These are phyloP conservation scores for Grigorovia yakushimaensis DNA, from an alignment of 805 yeast species.

Conservation along the genomic window DNA sequence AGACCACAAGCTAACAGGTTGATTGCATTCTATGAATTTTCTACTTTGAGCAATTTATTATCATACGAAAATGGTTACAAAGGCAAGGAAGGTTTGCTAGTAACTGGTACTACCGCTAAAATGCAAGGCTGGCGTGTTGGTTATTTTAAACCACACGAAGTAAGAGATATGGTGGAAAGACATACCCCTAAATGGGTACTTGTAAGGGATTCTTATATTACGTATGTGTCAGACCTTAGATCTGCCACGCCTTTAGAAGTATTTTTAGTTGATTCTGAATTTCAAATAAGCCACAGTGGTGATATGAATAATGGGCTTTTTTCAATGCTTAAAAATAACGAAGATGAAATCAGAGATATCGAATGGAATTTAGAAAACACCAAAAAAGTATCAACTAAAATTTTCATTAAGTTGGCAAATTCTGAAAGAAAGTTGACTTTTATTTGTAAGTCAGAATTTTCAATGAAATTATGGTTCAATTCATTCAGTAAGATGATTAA, in stretches of 20 bases:
- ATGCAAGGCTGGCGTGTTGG: constrained; percentile 95
- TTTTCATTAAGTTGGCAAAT: constrained; percentile 52
- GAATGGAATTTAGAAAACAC: constrained; percentile 17
- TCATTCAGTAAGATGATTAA: constrained; percentile 62
- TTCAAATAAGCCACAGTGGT: constrained; percentile 45
- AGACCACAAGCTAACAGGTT: constrained; percentile 75
- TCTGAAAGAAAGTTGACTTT: constrained; percentile 70
- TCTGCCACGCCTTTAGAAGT: constrained; percentile 88
- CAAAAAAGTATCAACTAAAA: constrained; percentile 42
- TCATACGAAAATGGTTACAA: constrained; percentile 72
- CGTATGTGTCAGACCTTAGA: constrained; percentile 76
- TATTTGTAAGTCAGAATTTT: constrained; percentile 55
- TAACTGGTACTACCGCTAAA: constrained; percentile 72
- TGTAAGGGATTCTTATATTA: constrained; percentile 72
- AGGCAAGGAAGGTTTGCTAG: constrained; percentile 84
- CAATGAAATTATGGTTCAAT: constrained; percentile 63
- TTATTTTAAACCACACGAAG: constrained; percentile 69
- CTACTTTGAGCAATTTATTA: constrained; percentile 75
- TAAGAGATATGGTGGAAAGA: constrained; percentile 80
- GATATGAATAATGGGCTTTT: constrained; percentile 5
- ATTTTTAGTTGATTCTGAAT: constrained; percentile 73
- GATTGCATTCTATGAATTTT: constrained; percentile 81
- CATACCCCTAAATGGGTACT: constrained; percentile 90
- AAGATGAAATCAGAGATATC: constrained; percentile 10
- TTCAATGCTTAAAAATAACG: constrained; percentile 17